Evolutionary conservation across 371 early-diverging fungal genomes (phyloP), one percentile per base, ranked within the genome.

Genomic region (Circinella minor): DNA sequence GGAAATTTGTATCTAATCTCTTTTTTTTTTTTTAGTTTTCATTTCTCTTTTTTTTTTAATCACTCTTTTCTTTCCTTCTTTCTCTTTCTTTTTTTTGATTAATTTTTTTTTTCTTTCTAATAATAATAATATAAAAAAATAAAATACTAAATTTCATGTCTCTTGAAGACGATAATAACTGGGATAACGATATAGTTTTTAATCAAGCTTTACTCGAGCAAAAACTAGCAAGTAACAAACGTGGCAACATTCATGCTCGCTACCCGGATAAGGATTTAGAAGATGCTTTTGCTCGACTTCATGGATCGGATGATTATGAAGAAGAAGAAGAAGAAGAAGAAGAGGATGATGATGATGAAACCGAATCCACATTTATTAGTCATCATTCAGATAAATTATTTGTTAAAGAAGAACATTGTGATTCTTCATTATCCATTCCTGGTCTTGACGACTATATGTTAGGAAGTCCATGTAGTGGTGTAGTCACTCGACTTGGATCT

Each of bases 401-500:
- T 4, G 36, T 67, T 36, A 61, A 71, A 39, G 72, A 67, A 48
- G 72, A 67, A 48, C 39, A 18, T 8, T 18, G 9, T 13, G 61
- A 67, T 27, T 15, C 55, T 60, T 27, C 27, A 27, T 39, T 67
- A 27, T 15, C 47, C 17, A 54, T 70, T 38, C 70, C 70, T 61
- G 70, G 67, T 11, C 55, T 80, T 9, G 81, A 80, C 46, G 74
- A 70, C 36, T 80, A 78, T 39, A 77, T 80, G 76, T 71, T 71
- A 39, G 69, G 71, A 39, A 57, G 57, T 4, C 57, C 57, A 34
- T 55, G 55, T 15, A 64, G 63, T 8, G 77, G 77, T 18, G 55
- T 67, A 8, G 62, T 79, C 15, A 70, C 75, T 51, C 65, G 65
- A 17, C 43, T 78, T 4, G 75, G 78, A 27, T 27, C 27, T 11